Conservation (phyloP, 2,329 filamentous ascomycete genomes). For the Amphichorda felina region DNA sequence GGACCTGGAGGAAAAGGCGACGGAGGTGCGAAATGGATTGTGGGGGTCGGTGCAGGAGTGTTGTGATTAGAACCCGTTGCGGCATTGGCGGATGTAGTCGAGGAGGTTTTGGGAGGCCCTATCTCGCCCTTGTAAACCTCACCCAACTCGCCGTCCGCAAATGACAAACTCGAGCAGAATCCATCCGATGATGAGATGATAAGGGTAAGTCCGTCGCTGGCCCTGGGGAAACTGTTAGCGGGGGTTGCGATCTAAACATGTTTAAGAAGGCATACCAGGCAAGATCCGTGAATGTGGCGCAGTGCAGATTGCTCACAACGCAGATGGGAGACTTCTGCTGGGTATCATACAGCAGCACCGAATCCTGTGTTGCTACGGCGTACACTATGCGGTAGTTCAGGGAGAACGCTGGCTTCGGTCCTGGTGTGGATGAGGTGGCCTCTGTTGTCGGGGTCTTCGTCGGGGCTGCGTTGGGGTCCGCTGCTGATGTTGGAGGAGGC, state of each 20-base stretch:
- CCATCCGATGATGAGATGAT: slow-evolving; percentile 97
- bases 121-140: slow-evolving; percentile 64
- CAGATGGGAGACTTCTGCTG: slow-evolving; percentile 91
- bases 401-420: slow-evolving; percentile 60
- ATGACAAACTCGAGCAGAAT: slow-evolving; percentile 88
- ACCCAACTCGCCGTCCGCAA: slow-evolving; percentile 73
- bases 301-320: slow-evolving; percentile 93
- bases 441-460: slow-evolving; percentile 15
- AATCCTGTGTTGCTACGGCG: slow-evolving; percentile 92
- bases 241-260: background rate
- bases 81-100: slow-evolving; percentile 19
- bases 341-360: slow-evolving; percentile 89
- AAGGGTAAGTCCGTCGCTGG: slow-evolving; percentile 43
- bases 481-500: slow-evolving; percentile 27
- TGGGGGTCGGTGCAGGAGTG: slow-evolving; percentile 62
- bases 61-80: slow-evolving; percentile 44
- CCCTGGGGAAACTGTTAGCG: slow-evolving; percentile 17
- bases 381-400: slow-evolving; percentile 92
- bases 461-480: slow-evolving; percentile 15
- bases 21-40: slow-evolving; percentile 46
- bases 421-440: slow-evolving; percentile 36
- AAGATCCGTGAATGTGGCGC: slow-evolving; percentile 92
- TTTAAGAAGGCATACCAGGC: slow-evolving; percentile 59
- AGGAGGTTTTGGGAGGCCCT: slow-evolving; percentile 29
- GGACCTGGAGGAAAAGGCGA: slow-evolving; percentile 41